Base-by-base conservation (phyloP, 495 filamentous ascomycete genomes). In the Astrothelium macrocarpum region DNA sequence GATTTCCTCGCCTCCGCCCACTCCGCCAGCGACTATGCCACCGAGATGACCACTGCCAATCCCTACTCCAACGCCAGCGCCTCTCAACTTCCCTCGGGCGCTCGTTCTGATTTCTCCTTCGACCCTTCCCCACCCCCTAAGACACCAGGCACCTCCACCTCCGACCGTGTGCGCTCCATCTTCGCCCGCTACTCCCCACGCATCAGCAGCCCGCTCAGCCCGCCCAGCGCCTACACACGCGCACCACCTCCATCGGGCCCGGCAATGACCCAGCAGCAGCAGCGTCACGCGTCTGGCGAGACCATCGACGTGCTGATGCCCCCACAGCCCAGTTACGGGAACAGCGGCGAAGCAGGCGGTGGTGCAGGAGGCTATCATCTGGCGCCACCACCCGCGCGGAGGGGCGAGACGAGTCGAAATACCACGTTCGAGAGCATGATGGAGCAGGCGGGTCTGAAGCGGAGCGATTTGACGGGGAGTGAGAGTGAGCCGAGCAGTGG, bases 361-460 rank as follows among this genome's bases (percentile, higher is more conserved):
- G n/a, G n/a, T n/a, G n/a, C n/a, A n/a, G n/a, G n/a, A n/a, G n/a
- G n/a, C n/a, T n/a, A n/a, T n/a, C n/a, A n/a, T n/a, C n/a, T 45
- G 20, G 25, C 65, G 45, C 56, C 62, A 14, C 39, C 65, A 16
- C 32, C 14, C 20, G 42, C 66, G 32, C 60, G 61, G 45, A 28
- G 39, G 36, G 43, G 65, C 70, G 63, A 74, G 42, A 74, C 62
- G 53, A 43, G 67, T n/a, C n/a, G n/a, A 18, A 64, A 81, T 64
- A 89, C 85, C 20, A 87, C 84, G 1, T 89, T 90, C 67, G 80
- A 79, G 29, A 81, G 84, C 65, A 78, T 90, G 76, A 83, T 90
- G 76, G 79, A 84, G 66, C 72, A 76, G 23, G 85, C 81, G 1
- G 81, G 79, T 12, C 79, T 83, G 56, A 76, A 72, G 67, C 72